These are phyloP conservation scores for Calonectria fujianensis DNA, from an alignment of 2,329 filamentous ascomycete genomes.

Conservation along the genomic window DNA sequence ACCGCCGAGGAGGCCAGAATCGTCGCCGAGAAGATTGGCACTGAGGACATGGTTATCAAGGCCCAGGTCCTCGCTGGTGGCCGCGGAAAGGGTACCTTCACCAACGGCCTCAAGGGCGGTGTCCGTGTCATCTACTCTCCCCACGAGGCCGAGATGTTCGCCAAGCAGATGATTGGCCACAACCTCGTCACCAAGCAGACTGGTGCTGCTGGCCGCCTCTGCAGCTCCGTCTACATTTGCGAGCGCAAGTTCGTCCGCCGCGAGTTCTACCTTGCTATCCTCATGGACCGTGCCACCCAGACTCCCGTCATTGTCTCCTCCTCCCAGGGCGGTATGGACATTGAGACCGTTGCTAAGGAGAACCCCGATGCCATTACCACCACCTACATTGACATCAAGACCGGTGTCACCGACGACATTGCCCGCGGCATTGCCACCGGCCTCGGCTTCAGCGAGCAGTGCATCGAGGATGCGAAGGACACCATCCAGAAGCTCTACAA, in stretches of 20 bases:
- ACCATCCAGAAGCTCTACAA: slow-evolving; percentile 99
- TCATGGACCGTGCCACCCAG: slow-evolving; percentile 97
- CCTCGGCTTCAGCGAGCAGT: slow-evolving; percentile 98
- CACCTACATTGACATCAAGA: slow-evolving; percentile 94
- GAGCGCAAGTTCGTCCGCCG: slow-evolving; percentile 99
- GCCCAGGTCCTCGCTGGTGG: slow-evolving; percentile 98
- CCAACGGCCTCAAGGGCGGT: slow-evolving; percentile 99
- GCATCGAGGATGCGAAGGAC: slow-evolving; percentile 94
- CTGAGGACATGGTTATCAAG: slow-evolving; percentile 99
- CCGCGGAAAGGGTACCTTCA: slow-evolving; percentile 97
- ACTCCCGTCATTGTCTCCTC: slow-evolving; percentile 97
- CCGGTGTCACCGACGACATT: slow-evolving; percentile 96
- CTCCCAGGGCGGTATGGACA: slow-evolving; percentile 99
- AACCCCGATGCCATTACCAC: slow-evolving; percentile 96
- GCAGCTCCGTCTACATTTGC: slow-evolving; percentile 98
- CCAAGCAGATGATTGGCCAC: slow-evolving; percentile 99
- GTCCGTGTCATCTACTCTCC: slow-evolving; percentile 99
- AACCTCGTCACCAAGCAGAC: slow-evolving; percentile 99
- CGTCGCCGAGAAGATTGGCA: slow-evolving; percentile 92
- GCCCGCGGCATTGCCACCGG: slow-evolving; percentile 91
- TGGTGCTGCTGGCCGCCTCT: slow-evolving; percentile 92
- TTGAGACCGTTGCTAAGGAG: slow-evolving; percentile 98
- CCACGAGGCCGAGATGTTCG: slow-evolving; percentile 96
- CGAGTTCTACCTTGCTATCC: slow-evolving; percentile 98
- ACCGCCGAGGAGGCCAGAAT: slow-evolving; percentile 91